A percentile compares a stretch with the other conserved stretches of the same genome.
Conservation (phyloP, 1,284 basidiomycete species). For the Vanrija pseudolonga region DNA sequence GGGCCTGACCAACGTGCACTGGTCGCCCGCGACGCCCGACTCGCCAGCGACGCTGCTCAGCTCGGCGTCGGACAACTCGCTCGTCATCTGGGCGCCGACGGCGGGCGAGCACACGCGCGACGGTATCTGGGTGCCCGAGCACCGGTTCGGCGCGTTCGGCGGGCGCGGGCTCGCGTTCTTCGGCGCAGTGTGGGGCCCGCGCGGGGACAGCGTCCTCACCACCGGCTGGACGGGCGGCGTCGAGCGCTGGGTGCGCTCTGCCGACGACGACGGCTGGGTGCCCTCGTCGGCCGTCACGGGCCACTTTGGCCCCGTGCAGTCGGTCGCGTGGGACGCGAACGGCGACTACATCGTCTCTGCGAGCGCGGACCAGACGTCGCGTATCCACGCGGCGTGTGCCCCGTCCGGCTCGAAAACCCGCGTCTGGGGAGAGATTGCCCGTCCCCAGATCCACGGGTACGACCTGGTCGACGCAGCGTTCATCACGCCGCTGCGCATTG, state of each 20-base stretch:
- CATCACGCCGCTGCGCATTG: conserved; percentile 69
- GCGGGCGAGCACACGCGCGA: conserved; percentile 41
- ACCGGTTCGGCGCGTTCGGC: conserved; percentile 87
- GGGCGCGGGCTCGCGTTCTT: conserved; percentile 86
- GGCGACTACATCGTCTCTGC: conserved; percentile 79
- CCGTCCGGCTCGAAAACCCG: conserved; percentile 14
- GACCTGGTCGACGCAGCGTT: conserved; percentile 78
- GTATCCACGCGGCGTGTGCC: conserved; percentile 65
- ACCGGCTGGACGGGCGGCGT: conserved; percentile 92
- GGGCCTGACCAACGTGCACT: conserved; percentile 78
- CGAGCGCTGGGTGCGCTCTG: conserved; percentile 65
- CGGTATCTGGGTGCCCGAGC: conserved; percentile 79
- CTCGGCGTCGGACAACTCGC: conserved; percentile 84
- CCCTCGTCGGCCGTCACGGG: conserved; percentile 75
- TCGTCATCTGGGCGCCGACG: conserved; percentile 72
- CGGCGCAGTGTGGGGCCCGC: conserved; percentile 68
- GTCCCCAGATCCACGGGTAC: conserved; percentile 93
- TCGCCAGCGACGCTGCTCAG: conserved; percentile 64
- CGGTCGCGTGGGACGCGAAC: conserved; percentile 75
- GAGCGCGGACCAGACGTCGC: conserved; percentile 81
- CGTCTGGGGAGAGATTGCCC: conserved; percentile 78
- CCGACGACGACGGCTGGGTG: conserved; percentile 59
- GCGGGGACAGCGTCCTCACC: conserved; percentile 61
- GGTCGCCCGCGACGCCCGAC: conserved; percentile 56
- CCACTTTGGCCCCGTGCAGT: conserved; percentile 71